phyloP scores from a whole-genome alignment of 2,329 filamentous ascomycete species.

The Trichophyton simii region DNA sequence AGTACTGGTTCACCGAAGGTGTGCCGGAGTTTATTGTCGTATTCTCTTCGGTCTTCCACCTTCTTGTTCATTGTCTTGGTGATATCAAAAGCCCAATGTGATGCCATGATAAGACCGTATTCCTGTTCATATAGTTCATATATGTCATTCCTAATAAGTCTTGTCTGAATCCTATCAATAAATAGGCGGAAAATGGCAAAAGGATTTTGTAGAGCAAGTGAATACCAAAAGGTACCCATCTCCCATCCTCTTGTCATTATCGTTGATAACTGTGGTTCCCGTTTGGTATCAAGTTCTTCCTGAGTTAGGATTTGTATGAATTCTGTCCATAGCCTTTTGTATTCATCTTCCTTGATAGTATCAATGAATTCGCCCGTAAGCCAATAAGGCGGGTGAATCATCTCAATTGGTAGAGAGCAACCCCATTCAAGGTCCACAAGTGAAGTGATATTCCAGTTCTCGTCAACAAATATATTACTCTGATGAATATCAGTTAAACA shows the following conservation, averaged over 20 bases:
- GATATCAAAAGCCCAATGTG: conserved; percentile 11
- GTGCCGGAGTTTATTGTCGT: conserved; percentile 7
- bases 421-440: conserved; percentile 28
- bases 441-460: conserved; percentile 23
- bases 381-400: conserved; percentile 23
- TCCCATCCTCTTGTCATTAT: conserved; percentile 10
- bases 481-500: conserved; percentile 22
- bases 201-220: conserved; percentile 6
- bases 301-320: conserved; percentile 15
- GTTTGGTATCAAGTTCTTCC: conserved; percentile 10
- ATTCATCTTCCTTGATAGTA: conserved; percentile 13
- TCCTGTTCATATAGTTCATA: conserved; percentile 9
- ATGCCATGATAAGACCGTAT: conserved; percentile 12
- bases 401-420: conserved; percentile 18
- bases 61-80: conserved; percentile 11
- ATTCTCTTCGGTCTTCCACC: conserved; percentile 12
- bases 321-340: conserved; percentile 12
- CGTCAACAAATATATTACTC: conserved; percentile 25
- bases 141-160: conserved; percentile 9
- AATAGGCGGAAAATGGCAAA: conserved; percentile 7
- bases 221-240: conserved; percentile 8
- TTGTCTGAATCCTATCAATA: conserved; percentile 4
- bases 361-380: conserved; percentile 15
- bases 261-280: conserved; percentile 2
- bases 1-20: conserved; percentile 8